Base-by-base conservation (phyloP, 2,329 filamentous ascomycete species). In the Ascosphaera aggregata region DNA sequence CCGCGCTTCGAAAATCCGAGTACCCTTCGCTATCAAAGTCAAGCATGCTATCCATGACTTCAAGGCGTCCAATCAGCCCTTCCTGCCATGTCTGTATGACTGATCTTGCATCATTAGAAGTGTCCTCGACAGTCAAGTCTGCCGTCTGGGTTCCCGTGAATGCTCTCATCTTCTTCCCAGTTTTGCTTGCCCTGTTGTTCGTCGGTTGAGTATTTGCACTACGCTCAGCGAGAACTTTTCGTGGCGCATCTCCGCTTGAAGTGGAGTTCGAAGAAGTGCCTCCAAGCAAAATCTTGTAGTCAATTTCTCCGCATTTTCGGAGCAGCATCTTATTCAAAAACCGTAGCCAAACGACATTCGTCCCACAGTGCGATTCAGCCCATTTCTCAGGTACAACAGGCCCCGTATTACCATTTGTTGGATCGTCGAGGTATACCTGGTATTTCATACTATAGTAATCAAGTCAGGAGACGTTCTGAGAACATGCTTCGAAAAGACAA, bases 331-430 rank as follows among this genome's bases (percentile, higher is more conserved):
- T 61, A 9, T 76, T 59, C 3, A 77, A 53, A 48, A 73, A 73
- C 38, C 71, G 64, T 17, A 73, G 53, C 73, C 73, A 77, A 11
- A 75, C 58, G 11, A 74, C 57, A 45, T 76, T 77, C 2, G 72
- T 74, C 40, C 62, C 60, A 2, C 73, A 71, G 31, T 66, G 61
- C 49, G 67, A 76, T 20, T 59, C 52, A 9, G 56, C 51, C 71
- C 72, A 76, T 34, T 62, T 54, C 39, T 54, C 54, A 2, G 53
- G 49, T 16, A 57, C 49, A 17, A 50, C 43, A 3, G 49, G 48
- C 18, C 48, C 45, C 44, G 58, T 53, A 27, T 55, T 51, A 3
- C 51, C 51, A 4, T 56, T 48, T 0, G 62, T 50, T 0, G 66
- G 61, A 34, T 62, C 54, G 34, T 60, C 57, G 32, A 54, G 55